These are phyloP conservation scores for Actinomucor elegans DNA, from an alignment of 371 early-diverging fungal species.

Conservation along the genomic window DNA sequence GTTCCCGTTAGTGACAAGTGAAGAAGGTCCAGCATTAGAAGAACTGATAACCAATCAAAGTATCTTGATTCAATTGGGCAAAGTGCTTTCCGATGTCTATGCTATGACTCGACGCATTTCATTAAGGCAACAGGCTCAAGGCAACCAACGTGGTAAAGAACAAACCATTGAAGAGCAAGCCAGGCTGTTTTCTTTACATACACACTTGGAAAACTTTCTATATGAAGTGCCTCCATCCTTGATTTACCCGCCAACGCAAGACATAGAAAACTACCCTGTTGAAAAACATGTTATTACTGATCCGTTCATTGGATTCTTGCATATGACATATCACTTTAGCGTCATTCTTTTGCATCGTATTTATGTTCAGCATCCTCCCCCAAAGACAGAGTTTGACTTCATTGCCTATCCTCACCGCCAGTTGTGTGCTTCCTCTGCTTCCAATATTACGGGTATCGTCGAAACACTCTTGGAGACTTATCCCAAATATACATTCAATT, in stretches of 20 bases:
- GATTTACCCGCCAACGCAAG: constrained; percentile 37
- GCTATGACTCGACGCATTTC: constrained; percentile 26
- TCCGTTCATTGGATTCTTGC: constrained; percentile 49
- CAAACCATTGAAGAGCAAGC: constrained; percentile 45
- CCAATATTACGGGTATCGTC: constrained; percentile 41
- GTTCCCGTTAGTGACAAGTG: constrained; percentile 39
- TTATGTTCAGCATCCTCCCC: constrained; percentile 44
- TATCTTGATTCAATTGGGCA: constrained; percentile 36
- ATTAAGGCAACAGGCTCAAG: constrained; percentile 31
- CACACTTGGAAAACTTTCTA: constrained; percentile 45
- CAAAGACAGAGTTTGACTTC: constrained; percentile 22
- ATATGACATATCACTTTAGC: constrained; percentile 80
- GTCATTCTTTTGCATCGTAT: constrained; percentile 81
- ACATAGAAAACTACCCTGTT: constrained; percentile 35
- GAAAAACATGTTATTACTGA: constrained; percentile 45
- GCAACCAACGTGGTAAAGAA: constrained; percentile 17
- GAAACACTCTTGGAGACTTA: constrained; percentile 31
- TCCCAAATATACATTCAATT: constrained; percentile 23
- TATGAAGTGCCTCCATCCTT: constrained; percentile 50
- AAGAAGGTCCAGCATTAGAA: constrained; percentile 38
- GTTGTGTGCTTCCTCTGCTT: constrained; percentile 43
- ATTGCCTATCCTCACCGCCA: constrained; percentile 32
- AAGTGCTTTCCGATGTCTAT: constrained; percentile 40
- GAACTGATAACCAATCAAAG: constrained; percentile 43
- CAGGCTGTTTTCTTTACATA: constrained; percentile 39